A percentile compares a stretch with the other conserved stretches of the same genome.
These are phyloP conservation scores for Pulveroboletus ravenelii DNA, from an alignment of 768 basidiomycete genomes.

Conservation along the genomic window DNA sequence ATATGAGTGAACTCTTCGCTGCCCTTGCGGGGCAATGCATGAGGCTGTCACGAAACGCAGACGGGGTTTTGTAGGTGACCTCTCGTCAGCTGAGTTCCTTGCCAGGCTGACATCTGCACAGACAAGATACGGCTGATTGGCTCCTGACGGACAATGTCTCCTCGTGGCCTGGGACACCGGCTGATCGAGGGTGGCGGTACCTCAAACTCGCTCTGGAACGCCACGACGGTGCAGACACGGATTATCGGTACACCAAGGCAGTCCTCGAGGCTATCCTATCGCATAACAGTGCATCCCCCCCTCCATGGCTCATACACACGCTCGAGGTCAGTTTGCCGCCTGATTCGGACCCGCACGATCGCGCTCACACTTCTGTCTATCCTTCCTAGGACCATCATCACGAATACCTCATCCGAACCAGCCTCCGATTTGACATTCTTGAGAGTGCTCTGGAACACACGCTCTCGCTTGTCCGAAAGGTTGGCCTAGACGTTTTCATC, in stretches of 20 bases:
- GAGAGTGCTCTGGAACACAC: constrained; percentile 74
- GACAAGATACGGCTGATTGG: constrained; percentile 76
- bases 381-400: constrained; percentile 55
- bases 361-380: neutral
- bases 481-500: constrained; percentile 30
- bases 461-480: constrained; percentile 68
- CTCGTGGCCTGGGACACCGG: constrained; percentile 78
- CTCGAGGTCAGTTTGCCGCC: constrained; percentile 51
- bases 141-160: constrained; percentile 73
- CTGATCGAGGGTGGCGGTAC: constrained; percentile 84
- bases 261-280: constrained; percentile 74
- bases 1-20: constrained; percentile 84
- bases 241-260: constrained; percentile 72
- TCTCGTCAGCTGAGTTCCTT: neutral
- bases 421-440: constrained; percentile 74
- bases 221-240: constrained; percentile 67
- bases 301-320: constrained; percentile 77
- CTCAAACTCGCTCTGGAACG: constrained; percentile 74
- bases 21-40: constrained; percentile 76
- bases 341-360: neutral
- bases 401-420: constrained; percentile 78
- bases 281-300: constrained; percentile 59
- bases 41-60: constrained; percentile 60
- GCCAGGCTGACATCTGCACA: constrained; percentile 28
- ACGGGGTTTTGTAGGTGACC: constrained; percentile 50